Conservation (phyloP, 176 grass and related monocot genomes). For the Puya raimondii region DNA sequence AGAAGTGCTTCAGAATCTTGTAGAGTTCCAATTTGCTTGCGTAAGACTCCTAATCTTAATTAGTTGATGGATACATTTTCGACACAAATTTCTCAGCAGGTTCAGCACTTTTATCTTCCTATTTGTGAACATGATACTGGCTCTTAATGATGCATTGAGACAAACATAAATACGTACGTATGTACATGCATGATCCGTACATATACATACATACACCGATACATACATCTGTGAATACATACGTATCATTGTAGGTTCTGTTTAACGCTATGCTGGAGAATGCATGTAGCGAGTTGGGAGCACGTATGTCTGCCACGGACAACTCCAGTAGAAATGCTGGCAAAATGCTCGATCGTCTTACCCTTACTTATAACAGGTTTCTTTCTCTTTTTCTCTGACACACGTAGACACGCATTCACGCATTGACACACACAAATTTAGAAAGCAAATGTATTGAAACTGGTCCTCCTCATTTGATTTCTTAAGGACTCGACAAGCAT, state of each 20-base stretch:
- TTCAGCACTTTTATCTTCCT: not conserved
- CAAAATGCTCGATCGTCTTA: constrained; percentile 87
- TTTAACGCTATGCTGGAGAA: constrained; percentile 89
- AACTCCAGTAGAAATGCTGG: constrained; percentile 93
- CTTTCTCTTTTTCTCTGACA: not conserved
- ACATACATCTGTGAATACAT: not conserved
- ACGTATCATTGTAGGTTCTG: constrained; percentile 39
- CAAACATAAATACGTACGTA: no score
- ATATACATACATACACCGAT: no score
- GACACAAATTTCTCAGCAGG: not conserved
- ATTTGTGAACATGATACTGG: not conserved
- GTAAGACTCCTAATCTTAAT: constrained; percentile 27
- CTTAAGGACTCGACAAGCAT: constrained; percentile 93
- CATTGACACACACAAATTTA: not conserved
- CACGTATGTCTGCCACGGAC: constrained; percentile 96
- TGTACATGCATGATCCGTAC: no score
- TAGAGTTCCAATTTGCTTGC: constrained; percentile 92
- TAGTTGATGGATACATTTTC: not conserved
- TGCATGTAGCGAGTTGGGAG: constrained; percentile 84
- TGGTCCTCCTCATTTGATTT: constrained; percentile 8
- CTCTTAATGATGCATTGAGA: not conserved
- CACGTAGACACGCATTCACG: not conserved
- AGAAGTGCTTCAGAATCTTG: constrained; percentile 85
- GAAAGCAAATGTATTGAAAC: not conserved
- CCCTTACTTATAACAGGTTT: constrained; percentile 83